Base-by-base conservation (phyloP, 345 rosid genomes). In the Garcia nutans region DNA sequence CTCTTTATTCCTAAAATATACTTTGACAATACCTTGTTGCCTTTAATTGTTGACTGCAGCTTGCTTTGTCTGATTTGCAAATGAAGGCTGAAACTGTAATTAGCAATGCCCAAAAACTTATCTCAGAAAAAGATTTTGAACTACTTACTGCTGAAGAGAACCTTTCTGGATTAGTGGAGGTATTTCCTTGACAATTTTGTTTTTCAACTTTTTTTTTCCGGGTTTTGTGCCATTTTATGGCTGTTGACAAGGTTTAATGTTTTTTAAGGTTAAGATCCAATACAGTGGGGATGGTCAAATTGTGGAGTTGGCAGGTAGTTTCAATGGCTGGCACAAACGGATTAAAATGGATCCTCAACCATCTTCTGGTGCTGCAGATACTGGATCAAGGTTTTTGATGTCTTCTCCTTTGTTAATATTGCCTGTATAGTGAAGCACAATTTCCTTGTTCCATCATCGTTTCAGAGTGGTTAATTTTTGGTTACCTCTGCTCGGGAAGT, bases 301-400 rank as follows among this genome's bases (percentile, higher is more conserved):
- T 71, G 98, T 93, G 87, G 99, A 96, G 86, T 91, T 93, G 67
- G 81, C 96, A 31, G 99, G 99, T 62, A 89, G 98, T 84, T 96
- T 96, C 83, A 96, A 89, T 68, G 99, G 99, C 49, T 96, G 99
- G 99, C 90, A 89, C 81, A 92, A 89, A 70, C 82, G 76, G 47
- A 87, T 96, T 73, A 89, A 85, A 85, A 75, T 93, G 95, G 98
- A 93, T 76, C 93, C 87, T 76, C 80, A 85, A 79, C 79, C 89
- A 77, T 90, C 83, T 60, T 62, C 87, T 71, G 82, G 77, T 56
- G 57, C 74, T 42, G 41, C 13, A 20, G 87, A 86, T 62, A 67
- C 81, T 64, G 86, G 84, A 59, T 79, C 89, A 82, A 88, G 93
- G 92, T 87, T 41, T 68, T 81, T 22, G 45, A 66, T 47, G 3